Evolutionary conservation across 352 stramenopile species (phyloP).

Genomic region (Pythium myriotylum): DNA sequence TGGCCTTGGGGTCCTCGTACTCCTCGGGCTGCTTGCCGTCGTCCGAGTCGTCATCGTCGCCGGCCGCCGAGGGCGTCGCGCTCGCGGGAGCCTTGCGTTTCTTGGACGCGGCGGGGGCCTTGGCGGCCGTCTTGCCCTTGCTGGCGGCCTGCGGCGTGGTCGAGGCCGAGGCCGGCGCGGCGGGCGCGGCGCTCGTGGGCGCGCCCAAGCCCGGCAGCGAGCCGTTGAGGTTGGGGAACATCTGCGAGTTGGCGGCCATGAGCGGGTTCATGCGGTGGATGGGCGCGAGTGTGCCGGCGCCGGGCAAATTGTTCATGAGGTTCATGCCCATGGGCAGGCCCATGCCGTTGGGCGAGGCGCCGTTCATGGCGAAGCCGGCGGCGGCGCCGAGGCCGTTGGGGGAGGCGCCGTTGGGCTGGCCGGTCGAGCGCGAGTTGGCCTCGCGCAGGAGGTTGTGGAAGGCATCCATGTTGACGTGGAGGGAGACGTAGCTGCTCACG

Average conservation of each 20-base stretch:
- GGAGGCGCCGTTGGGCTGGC: conserved; percentile 2
- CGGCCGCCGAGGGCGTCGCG: conserved; percentile 35
- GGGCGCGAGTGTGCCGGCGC: conserved; percentile 48
- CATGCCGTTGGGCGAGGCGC: conserved; percentile 32
- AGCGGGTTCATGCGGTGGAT: conserved; percentile 80
- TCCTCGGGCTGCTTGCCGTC: conserved; percentile 71
- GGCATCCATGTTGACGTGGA: conserved; percentile 54
- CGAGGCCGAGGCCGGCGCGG: neutral
- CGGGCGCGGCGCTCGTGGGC: conserved; percentile 1
- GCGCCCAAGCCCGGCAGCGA: conserved; percentile 24
- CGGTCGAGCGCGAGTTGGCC: conserved; percentile 54
- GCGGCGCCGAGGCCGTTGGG: conserved; percentile 3
- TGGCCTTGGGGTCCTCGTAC: conserved; percentile 86
- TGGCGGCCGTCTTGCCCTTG: conserved; percentile 48
- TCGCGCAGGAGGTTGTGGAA: conserved; percentile 82
- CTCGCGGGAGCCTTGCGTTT: conserved; percentile 69
- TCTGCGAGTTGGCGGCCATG: conserved; percentile 58
- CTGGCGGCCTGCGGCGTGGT: conserved; percentile 15
- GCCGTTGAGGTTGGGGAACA: conserved; percentile 57
- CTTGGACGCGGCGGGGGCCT: conserved; percentile 54
- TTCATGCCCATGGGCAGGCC: conserved; percentile 69
- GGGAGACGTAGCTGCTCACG: conserved; percentile 5
- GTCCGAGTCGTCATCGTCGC: conserved; percentile 44
- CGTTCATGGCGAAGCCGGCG: conserved; percentile 8
- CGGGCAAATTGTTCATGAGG: conserved; percentile 55